Base-by-base conservation (phyloP, 78 protist species). In the Isochrysis galbana region DNA sequence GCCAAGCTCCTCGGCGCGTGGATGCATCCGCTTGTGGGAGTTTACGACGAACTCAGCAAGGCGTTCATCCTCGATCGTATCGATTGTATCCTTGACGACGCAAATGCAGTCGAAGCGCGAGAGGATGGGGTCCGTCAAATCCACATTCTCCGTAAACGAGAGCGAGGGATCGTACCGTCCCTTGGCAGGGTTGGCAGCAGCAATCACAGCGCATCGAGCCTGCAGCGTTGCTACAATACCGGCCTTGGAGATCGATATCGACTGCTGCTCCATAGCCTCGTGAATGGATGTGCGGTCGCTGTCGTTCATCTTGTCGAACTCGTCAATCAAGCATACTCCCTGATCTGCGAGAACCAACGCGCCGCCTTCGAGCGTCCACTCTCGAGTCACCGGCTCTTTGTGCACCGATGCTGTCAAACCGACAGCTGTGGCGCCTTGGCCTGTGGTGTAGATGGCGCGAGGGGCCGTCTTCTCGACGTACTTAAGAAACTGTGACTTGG, bases 211-310 rank as follows among this genome's bases (percentile, higher is more conserved):
- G 89, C 99, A 99, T 36, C 99, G 94, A 22, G 99, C 98, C 90
- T 91, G 90, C 82, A 99, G 97, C 3, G 98, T 86, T 21, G 99
- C 97, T 22, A 98, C 99, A 47, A 99, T 99, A 86, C 99, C 99
- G 10, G 99, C 99, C 95, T 98, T 98, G 42, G 99, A 96, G 89
- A 99, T 95, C 41, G 99, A 97, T 51, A 99, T 98, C 55, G 97
- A 94, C 94, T 99, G 99, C 96, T 99, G 99, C 94, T 99, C 99
- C 99, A 99, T 98, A 34, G 99, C 99, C 93, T 99, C 99, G 96
- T 99, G 99, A 89, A 99, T 98, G 39, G 98, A 94, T 2, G 99
- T 99, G 54, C 99, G 94, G 89, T 95, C 96, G 82, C 11, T 1
- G n/a, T 91, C 93, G 87, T 78, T 92, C 97, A 96, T 99, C 97